Evolutionary conservation across 257 asterid species (phyloP), one percentile per base, ranked within the genome.

Genomic region (Solanum phureja): DNA sequence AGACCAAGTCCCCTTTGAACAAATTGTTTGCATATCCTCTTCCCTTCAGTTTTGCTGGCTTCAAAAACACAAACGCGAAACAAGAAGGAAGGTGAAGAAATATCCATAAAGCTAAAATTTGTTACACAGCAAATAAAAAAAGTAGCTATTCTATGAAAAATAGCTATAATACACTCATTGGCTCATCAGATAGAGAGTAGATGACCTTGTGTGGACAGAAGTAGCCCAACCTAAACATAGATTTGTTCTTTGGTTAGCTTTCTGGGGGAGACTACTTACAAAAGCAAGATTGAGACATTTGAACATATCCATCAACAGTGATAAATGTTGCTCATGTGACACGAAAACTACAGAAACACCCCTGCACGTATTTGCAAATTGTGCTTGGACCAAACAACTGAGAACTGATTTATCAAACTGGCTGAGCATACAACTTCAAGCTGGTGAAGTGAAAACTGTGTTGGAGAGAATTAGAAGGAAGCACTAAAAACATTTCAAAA

Each of bases 1-100:
- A 96, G 92, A 84, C 98, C 98, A 77, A 96, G 95, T 88, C 98
- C 99, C 77, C 91, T 91, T 89, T 95, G 99, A 91, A 96, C 99
- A 91, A 87, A 95, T 46, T 86, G 91, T 88, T 96, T 96, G 94
- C 98, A 96, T 86, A 91, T 92, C 90, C 87, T 92, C 93, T 96
- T 95, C 88, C 97, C 98, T 31, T 90, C 93, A 69, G 91, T 83
- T 4, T 91, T 90, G 83, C 85, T 88, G 56, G 97, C 98, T 95
- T 91, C 87, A 88, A 87, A 87, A 62, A 37, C 64, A 60, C 56
- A 83, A 58, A 49, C 58, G 56, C 13, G 19, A 85, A 88, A 79
- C 81, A 62, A 87, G 52, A 79, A 88, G 31, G 33, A 68, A 69
- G 85, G 40, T 46, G 56, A 85, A 83, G 86, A 86, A 71, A 74